A percentile compares a stretch with the other conserved stretches of the same genome.
Evolutionary conservation across 1,284 basidiomycete species (phyloP).

Genomic region (Macrocybe sp.): DNA sequence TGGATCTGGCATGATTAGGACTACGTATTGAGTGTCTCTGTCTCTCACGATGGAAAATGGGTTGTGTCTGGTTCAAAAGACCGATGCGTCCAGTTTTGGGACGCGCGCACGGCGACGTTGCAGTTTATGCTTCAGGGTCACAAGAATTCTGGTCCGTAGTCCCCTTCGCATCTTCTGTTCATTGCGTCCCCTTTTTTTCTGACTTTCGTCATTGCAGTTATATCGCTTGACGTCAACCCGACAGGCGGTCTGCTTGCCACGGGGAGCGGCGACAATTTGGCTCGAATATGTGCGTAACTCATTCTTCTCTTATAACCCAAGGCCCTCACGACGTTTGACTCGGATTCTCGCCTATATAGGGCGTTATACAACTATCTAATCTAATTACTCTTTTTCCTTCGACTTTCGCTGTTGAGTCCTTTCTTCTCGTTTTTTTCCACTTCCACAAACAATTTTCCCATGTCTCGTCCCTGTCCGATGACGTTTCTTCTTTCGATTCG

Average conservation of each 20-base stretch:
- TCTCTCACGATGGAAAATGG: conserved; percentile 80
- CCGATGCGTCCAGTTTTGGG: conserved; percentile 85
- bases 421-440: not conserved
- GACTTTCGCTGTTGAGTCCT: not conserved
- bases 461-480: no score
- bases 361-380: conserved; percentile 1
- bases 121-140: conserved; percentile 86
- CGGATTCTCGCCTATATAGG: not conserved
- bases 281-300: conserved; percentile 8
- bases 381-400: not conserved
- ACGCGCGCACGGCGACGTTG: conserved; percentile 63
- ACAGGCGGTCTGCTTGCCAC: conserved; percentile 8
- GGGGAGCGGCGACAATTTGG: conserved; percentile 10
- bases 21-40: conserved; percentile 64
- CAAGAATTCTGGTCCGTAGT: conserved; percentile 67
- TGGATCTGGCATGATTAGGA: not conserved
- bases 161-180: not conserved
- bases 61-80: conserved; percentile 89
- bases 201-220: conserved; percentile 4
- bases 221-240: conserved; percentile 11
- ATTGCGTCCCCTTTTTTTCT: not conserved
- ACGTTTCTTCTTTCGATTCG: no score
- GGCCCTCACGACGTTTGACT: no score
- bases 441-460: not conserved
- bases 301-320: not conserved